Percentiles rank a stretch among this genome's conserved stretches.
Evolutionary conservation across 257 asterid genomes (phyloP).

Genomic region (Apocynum venetum): DNA sequence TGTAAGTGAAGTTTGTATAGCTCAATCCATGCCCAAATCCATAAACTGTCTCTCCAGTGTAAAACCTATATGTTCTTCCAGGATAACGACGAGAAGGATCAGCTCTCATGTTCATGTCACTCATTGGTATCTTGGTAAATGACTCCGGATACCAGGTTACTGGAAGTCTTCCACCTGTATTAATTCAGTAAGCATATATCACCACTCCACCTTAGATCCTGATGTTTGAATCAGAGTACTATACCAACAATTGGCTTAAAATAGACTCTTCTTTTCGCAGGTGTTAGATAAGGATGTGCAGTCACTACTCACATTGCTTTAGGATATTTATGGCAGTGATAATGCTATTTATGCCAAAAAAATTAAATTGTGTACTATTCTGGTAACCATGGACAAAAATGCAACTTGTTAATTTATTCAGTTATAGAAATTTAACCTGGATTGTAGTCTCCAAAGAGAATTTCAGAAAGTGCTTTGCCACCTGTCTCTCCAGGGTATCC

Average conservation of each 20-base stretch:
- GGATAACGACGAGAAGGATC: slow-evolving; percentile 76
- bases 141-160: slow-evolving; percentile 95
- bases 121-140: slow-evolving; percentile 74
- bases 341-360: neutral
- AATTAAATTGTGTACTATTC: neutral
- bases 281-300: neutral
- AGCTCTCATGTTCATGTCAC: slow-evolving; percentile 86
- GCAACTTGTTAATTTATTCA: neutral
- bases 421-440: slow-evolving; percentile 45
- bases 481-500: slow-evolving; percentile 98
- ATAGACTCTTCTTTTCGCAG: neutral
- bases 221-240: neutral
- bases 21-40: slow-evolving; percentile 85
- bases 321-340: neutral
- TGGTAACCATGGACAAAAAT: too few species aligned
- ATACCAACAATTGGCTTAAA: neutral
- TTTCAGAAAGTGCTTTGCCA: slow-evolving; percentile 71
- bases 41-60: slow-evolving; percentile 60
- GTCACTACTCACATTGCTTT: neutral
- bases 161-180: slow-evolving; percentile 74
- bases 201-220: neutral
- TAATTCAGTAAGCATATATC: neutral
- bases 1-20: slow-evolving; percentile 55
- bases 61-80: slow-evolving; percentile 87
- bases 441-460: slow-evolving; percentile 73